phyloP scores from a whole-genome alignment of 768 basidiomycete species.

The Aureoboletus auriporus region DNA sequence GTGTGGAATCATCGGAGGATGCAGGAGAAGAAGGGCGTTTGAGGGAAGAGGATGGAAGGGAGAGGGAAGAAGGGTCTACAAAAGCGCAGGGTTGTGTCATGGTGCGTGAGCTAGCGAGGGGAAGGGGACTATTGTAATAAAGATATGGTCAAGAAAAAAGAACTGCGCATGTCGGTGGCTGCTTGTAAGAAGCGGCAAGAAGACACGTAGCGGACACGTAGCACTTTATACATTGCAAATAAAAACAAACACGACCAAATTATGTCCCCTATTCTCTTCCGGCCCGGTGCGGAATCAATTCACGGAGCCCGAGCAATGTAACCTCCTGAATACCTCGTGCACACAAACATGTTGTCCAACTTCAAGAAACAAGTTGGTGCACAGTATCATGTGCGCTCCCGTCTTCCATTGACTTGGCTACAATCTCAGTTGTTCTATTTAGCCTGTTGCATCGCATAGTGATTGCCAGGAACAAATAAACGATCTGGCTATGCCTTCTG shows the following conservation, averaged over 20 bases:
- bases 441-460: too few species aligned
- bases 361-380: slow-evolving; percentile 7
- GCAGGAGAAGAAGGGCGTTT: slow-evolving; percentile 28
- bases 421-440: too few species aligned
- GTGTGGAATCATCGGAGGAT: slow-evolving; percentile 14
- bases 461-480: too few species aligned
- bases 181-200: slow-evolving; percentile 9
- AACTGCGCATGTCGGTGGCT: slow-evolving; percentile 20
- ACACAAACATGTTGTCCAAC: slow-evolving; percentile 14
- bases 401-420: too few species aligned
- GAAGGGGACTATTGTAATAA: slow-evolving; percentile 13
- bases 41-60: slow-evolving; percentile 33
- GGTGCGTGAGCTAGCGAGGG: neutral
- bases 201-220: slow-evolving; percentile 20
- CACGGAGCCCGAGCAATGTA: too few species aligned
- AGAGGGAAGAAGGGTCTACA: slow-evolving; percentile 38
- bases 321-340: too few species aligned
- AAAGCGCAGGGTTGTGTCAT: slow-evolving; percentile 28
- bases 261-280: neutral
- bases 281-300: neutral
- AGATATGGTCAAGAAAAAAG: slow-evolving; percentile 15
- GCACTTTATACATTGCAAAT: slow-evolving; percentile 27
- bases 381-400: neutral
- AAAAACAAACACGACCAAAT: slow-evolving; percentile 22
- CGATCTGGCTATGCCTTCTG: too few species aligned